A percentile compares a stretch with the other conserved stretches of the same genome.
phyloP scores from a whole-genome alignment of 1,284 basidiomycete genomes.

The Ceratobasidium theobromae region DNA sequence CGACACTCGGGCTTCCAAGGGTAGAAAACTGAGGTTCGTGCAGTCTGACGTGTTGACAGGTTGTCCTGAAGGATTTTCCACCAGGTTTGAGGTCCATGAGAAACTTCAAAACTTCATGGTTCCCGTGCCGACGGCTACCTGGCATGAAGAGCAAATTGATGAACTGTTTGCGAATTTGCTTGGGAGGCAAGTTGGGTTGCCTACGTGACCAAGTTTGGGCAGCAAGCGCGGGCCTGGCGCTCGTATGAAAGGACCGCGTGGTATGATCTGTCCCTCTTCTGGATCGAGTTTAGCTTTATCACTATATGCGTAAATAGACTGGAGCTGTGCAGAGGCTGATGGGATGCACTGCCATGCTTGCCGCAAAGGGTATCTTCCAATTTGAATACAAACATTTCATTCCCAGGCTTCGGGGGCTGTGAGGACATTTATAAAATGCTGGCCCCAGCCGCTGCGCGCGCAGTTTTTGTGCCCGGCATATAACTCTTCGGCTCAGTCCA shows the following conservation, averaged over 20 bases:
- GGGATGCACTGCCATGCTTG: not conserved
- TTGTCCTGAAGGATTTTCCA: not conserved
- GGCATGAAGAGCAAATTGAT: constrained; percentile 93
- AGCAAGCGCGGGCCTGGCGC: not conserved
- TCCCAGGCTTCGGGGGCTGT: not conserved
- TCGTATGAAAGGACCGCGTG: not conserved
- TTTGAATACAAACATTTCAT: no score
- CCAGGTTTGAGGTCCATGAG: constrained; percentile 87
- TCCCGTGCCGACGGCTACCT: constrained; percentile 67
- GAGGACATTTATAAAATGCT: constrained; percentile 2
- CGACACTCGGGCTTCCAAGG: constrained; percentile 93
- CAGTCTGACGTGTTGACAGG: constrained; percentile 7
- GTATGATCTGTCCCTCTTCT: not conserved
- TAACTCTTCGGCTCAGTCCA: not conserved
- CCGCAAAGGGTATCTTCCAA: no score
- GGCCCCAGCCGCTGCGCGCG: constrained; percentile 2
- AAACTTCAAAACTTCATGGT: constrained; percentile 95
- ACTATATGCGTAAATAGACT: no score
- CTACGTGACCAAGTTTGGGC: not conserved
- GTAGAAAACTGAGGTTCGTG: constrained; percentile 71
- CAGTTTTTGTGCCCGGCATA: not conserved
- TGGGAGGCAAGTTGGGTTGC: constrained; percentile 49
- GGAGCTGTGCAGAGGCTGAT: not conserved
- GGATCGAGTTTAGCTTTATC: not conserved
- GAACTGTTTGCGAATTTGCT: constrained; percentile 86